Conservation (phyloP, 2,329 filamentous ascomycete genomes). For the Chaetothyriales sp. region DNA sequence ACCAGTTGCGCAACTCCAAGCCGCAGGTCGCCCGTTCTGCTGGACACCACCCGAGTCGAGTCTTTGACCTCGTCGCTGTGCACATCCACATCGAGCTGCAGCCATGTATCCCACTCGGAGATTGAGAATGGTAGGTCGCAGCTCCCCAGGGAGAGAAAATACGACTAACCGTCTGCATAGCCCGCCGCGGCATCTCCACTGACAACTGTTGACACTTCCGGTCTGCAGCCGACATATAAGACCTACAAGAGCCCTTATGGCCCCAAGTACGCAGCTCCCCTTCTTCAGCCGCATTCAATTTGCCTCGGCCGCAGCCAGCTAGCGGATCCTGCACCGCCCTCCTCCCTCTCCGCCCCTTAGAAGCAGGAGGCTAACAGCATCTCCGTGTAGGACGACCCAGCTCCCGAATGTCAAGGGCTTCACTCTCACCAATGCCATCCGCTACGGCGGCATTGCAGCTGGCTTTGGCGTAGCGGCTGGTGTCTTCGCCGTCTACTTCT, state of each 20-base stretch:
- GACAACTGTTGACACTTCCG: slow-evolving; percentile 9
- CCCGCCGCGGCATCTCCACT: no score
- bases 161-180: neutral
- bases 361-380: neutral
- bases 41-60: neutral
- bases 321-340: neutral
- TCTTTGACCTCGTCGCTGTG: neutral
- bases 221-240: slow-evolving; percentile 22
- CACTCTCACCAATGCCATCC: slow-evolving; percentile 8
- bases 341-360: neutral
- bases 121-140: neutral
- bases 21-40: no score
- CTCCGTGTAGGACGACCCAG: slow-evolving; percentile 6
- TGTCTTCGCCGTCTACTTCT: slow-evolving; percentile 50
- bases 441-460: slow-evolving; percentile 34
- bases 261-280: slow-evolving; percentile 45
- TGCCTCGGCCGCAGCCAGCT: neutral
- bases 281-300: neutral
- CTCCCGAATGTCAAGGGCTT: slow-evolving; percentile 18
- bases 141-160: neutral
- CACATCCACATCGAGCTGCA: neutral
- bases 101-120: neutral
- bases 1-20: neutral
- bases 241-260: slow-evolving; percentile 45
- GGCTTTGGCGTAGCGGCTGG: slow-evolving; percentile 45